phyloP scores from a whole-genome alignment of 768 basidiomycete species.

The Agrocybe pediades region DNA sequence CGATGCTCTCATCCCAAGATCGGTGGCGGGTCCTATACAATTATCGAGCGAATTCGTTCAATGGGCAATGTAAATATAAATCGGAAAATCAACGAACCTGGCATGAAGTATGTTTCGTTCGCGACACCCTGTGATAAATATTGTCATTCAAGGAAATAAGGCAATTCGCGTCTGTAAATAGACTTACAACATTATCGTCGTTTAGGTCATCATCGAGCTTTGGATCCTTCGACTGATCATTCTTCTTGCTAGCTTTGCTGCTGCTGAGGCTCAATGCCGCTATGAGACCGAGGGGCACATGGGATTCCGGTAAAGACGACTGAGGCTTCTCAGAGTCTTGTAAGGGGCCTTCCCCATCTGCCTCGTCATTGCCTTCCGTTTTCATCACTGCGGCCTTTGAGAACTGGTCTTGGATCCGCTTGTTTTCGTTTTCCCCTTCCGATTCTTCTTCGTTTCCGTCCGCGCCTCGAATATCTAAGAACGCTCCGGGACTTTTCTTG shows the following conservation, averaged over 20 bases:
- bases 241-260: conserved; percentile 43
- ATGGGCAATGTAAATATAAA: not conserved
- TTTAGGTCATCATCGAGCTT: conserved; percentile 43
- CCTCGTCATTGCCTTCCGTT: conserved; percentile 24
- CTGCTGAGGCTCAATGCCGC: conserved; percentile 71
- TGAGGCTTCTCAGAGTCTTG: conserved; percentile 48
- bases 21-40: conserved; percentile 63
- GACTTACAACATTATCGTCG: conserved; percentile 65
- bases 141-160: conserved; percentile 7
- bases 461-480: conserved; percentile 42
- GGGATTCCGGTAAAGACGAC: conserved; percentile 62
- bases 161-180: conserved; percentile 6
- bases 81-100: conserved; percentile 45
- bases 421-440: conserved; percentile 39
- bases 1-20: conserved; percentile 67
- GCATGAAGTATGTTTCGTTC: conserved; percentile 78
- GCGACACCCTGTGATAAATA: conserved; percentile 63
- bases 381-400: conserved; percentile 8
- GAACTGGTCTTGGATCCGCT: conserved; percentile 21
- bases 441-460: conserved; percentile 40
- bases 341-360: conserved; percentile 31
- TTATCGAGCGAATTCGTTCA: not conserved
- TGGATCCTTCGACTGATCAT: conserved; percentile 33
- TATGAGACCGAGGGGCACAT: conserved; percentile 75
- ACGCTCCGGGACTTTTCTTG: conserved; percentile 43